Base-by-base conservation (phyloP, 306 rosid genomes). In the Lathyrus sativus region DNA sequence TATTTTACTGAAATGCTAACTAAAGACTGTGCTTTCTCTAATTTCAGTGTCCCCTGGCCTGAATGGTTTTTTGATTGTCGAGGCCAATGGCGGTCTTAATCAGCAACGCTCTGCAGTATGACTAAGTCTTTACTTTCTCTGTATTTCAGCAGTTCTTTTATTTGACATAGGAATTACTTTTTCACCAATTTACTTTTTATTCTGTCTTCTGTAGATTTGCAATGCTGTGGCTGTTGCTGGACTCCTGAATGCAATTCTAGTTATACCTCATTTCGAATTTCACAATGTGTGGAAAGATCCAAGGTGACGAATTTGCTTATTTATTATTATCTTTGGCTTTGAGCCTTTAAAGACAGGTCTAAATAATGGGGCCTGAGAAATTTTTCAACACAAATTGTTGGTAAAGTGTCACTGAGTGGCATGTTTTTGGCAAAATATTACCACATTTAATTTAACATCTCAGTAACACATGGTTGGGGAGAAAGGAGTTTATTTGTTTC, bases 201-300 rank as follows among this genome's bases (percentile, higher is more conserved):
- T 19, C 53, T 60, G 56, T 80, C 15, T 48, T 53, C 35, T 57
- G 62, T 80, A 93, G 99, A 93, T 93, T 68, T 90, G 97, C 80
- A 90, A 93, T 75, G 99, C 97, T 4, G 97, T 90, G 69, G 99
- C 99, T 42, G 95, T 90, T 42, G 99, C 99, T 74, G 99, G 97
- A 73, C 85, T 93, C 56, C 67, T 93, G 76, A 93, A 93, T 70
- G 97, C 97, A 33, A 79, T 88, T 49, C 74, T 93, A 33, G 92
- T 93, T 65, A 78, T 93, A 71, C 99, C 99, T 67, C 89, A 65
- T 31, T 90, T 93, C 70, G 96, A 90, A 71, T 90, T 90, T 81
- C 90, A 90, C 75, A 93, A 70, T 46, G 92, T 93, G 59, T 93
- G 99, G 99, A 88, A 83, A 78, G 99, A 93, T 84, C 79, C 85